Evolutionary conservation across 1,284 basidiomycete species (phyloP).

Genomic region (Trametes polyzona): DNA sequence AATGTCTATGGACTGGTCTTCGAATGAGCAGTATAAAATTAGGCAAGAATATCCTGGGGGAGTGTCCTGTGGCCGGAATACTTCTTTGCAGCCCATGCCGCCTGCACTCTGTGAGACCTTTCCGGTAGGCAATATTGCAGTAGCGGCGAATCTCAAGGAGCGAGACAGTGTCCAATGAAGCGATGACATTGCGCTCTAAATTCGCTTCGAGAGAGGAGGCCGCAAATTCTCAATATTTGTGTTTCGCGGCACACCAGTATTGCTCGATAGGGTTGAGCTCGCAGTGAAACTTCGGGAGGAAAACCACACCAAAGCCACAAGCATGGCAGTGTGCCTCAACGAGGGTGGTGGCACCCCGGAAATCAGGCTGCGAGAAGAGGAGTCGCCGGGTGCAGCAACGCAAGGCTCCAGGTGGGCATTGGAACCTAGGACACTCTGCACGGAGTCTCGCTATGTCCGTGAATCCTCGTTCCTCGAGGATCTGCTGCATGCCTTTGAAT

Average conservation of each 20-base stretch:
- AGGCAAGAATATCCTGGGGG: not conserved
- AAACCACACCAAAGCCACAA: not conserved
- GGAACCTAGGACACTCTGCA: constrained; percentile 27
- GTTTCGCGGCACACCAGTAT: constrained; percentile 28
- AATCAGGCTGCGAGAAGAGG: constrained; percentile 35
- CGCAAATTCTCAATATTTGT: constrained; percentile 9
- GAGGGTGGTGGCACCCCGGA: constrained; percentile 14
- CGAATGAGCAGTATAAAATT: no score
- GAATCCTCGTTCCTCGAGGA: constrained; percentile 31
- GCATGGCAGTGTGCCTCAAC: not conserved
- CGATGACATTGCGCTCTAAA: constrained; percentile 17
- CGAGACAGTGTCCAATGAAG: constrained; percentile 9
- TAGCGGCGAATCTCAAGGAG: constrained; percentile 6
- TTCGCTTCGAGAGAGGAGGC: constrained; percentile 8
- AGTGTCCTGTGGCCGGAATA: constrained; percentile 9
- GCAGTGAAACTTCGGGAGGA: constrained; percentile 29
- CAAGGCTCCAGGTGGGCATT: constrained; percentile 19
- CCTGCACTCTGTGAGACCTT: constrained; percentile 26
- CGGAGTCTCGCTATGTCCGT: not conserved
- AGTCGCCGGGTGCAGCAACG: constrained; percentile 33
- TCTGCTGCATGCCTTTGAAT: constrained; percentile 42
- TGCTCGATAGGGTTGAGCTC: constrained; percentile 29
- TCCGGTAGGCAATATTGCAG: constrained; percentile 23
- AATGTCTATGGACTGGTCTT: no score
- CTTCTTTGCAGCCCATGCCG: constrained; percentile 29